Evolutionary conservation across 176 grass and related monocot species (phyloP), one percentile per base, ranked within the genome.

Genomic region (Alopecurus myosuroides): DNA sequence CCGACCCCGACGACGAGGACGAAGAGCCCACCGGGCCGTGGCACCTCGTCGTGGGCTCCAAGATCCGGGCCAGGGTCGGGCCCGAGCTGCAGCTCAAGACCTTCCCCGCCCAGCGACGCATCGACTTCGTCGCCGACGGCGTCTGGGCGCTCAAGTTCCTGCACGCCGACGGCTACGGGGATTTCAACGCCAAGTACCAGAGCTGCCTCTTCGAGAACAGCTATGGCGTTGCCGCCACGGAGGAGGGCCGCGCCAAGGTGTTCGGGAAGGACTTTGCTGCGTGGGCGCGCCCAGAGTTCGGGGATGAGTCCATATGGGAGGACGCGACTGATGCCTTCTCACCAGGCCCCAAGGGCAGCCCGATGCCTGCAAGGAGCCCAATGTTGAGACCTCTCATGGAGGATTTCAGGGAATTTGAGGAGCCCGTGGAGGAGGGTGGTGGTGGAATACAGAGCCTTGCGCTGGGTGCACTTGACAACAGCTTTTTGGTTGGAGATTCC

Each of bases 121-220:
- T 94, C 9, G 97, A 99, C 56, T 96, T 96, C 77, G 81, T 96
- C 37, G 97, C 93, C 9, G 91, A 96, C 60, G 97, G 93, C 41
- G 97, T 99, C 20, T 96, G 97, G 97, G 93, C 93, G 11, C 82
- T 99, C 30, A 99, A 92, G 68, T 99, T 99, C 85, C 70, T 92
- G 33, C 77, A 92, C 56, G 64, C 84, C 0, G 83, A 94, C 14
- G 93, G 89, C 18, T 96, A 91, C 81, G 36, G 26, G 0, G 77
- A 84, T 19, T 99, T 99, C 91, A 92, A 86, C 64, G 73, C 88
- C 26, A 90, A 85, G 88, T 96, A 96, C 79, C 70, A 92, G 13
- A 91, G 86, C 68, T 98, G 96, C 11, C 62, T 95, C 1, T 98
- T 98, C 9, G 96, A 99, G 79, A 99, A 99, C 81, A 96, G 88